Evolutionary conservation across 495 filamentous ascomycete species (phyloP), one percentile per base, ranked within the genome.

Genomic region (Bryoglossum gracile): DNA sequence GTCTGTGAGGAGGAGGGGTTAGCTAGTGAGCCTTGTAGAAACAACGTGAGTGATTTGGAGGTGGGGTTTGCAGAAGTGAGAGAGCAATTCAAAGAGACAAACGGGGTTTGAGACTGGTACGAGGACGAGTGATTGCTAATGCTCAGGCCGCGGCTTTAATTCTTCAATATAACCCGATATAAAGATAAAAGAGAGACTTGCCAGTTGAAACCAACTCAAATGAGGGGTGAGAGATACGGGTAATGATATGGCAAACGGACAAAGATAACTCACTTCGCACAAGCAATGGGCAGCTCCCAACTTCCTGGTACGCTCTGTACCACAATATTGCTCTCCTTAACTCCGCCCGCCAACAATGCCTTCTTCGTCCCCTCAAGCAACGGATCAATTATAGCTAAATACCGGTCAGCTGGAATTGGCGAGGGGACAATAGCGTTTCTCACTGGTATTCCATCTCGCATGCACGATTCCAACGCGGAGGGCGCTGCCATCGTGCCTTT

Each of bases 391-490:
- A 77, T 71, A 28, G 50, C 48, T 59, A 23, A 25, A 32, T 8
- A 38, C 19, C 40, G 10, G 22, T 10, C 24, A 34, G 14, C 17
- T 25, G 21, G 24, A 19, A 24, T n/a, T 34, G 26, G 32, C 18
- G 30, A 5, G 34, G 22, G 16, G 34, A 32, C 6, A 32, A 32
- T 32, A 13, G n/a, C 28, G 28, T 32, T 32, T n/a, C 52, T 16
- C 37, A 56, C 53, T 49, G 0, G 57, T 80, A 68, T 97, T 98
- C 92, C 92, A 98, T 53, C 92, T 81, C 19, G 90, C 92, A 67
- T 96, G 92, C 24, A 98, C 79, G 59, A 98, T 95, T 46, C 84
- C 90, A 61, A 98, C 83, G 55, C 92, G 87, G 51, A 98, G 78
- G 51, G 72, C 75, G 58, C 84, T 85, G 60, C 92, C 92, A 66